phyloP scores from a whole-genome alignment of 352 stramenopile genomes.

The Phytophthora cactorum region DNA sequence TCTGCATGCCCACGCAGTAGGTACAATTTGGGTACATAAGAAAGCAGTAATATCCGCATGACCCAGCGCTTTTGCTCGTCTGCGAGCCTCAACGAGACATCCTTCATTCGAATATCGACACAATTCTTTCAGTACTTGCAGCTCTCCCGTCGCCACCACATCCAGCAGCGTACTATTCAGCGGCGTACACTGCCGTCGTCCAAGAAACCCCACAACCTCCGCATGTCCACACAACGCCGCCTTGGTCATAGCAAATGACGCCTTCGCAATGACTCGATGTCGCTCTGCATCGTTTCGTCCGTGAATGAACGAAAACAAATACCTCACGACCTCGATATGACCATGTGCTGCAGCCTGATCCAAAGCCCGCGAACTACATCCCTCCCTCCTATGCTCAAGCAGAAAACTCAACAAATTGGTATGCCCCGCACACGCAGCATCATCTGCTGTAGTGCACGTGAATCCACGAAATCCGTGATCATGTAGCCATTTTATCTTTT shows the following conservation, averaged over 20 bases:
- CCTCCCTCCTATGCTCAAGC: conserved; percentile 42
- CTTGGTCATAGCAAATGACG: conserved; percentile 42
- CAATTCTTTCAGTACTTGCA: conserved; percentile 32
- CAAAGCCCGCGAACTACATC: conserved; percentile 47
- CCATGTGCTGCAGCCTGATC: conserved; percentile 61
- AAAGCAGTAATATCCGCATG: conserved; percentile 29
- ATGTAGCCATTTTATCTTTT: conserved; percentile 42
- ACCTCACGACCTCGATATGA: conserved; percentile 54
- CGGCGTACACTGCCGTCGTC: conserved; percentile 26
- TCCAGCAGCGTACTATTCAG: conserved; percentile 38
- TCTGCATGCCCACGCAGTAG: conserved; percentile 34
- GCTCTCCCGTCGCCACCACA: conserved; percentile 32
- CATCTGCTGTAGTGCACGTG: conserved; percentile 29
- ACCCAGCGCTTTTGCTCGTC: conserved; percentile 29
- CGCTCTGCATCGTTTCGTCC: conserved; percentile 10
- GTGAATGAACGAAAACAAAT: conserved; percentile 42
- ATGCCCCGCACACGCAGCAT: conserved; percentile 41
- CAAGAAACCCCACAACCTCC: conserved; percentile 31
- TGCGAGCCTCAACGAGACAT: conserved; percentile 38
- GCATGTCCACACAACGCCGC: conserved; percentile 34
- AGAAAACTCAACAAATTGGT: conserved; percentile 52
- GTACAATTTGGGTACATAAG: conserved; percentile 29
- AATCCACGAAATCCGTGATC: conserved; percentile 32
- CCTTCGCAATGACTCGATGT: conserved; percentile 24
- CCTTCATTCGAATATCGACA: conserved; percentile 41